These are phyloP conservation scores for Rhamnella rubrinervis DNA, from an alignment of 331 rosid species.

Conservation along the genomic window DNA sequence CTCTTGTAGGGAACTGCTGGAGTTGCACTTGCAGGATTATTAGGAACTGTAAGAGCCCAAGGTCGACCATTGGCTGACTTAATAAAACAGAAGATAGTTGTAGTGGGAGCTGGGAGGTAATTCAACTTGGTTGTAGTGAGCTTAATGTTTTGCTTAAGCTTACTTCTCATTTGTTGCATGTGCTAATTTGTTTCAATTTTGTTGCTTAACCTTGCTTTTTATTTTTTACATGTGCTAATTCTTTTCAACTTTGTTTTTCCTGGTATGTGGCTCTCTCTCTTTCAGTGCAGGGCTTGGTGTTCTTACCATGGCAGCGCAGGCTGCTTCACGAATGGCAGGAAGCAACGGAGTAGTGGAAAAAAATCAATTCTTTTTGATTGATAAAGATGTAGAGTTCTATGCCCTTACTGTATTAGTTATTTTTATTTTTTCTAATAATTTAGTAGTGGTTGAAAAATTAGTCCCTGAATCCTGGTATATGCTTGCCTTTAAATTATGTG, in stretches of 20 bases:
- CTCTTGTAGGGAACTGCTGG: constrained; percentile 92
- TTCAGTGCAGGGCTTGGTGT: constrained; percentile 99
- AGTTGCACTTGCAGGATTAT: constrained; percentile 97
- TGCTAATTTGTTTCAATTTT: constrained; percentile 18
- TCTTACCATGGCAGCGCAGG: constrained; percentile 75
- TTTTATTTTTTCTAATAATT: constrained; percentile 10
- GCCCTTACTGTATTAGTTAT: constrained; percentile 10
- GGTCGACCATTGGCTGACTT: constrained; percentile 84
- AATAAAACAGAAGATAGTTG: constrained; percentile 86
- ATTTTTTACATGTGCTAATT: constrained; percentile 27
- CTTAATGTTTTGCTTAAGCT: constrained; percentile 20
- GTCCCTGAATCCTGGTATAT: no score
- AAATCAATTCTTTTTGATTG: constrained; percentile 70
- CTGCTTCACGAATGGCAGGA: constrained; percentile 75
- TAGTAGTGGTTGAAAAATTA: no score
- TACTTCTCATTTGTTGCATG: constrained; percentile 18
- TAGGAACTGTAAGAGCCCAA: constrained; percentile 95
- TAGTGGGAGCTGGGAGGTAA: constrained; percentile 99
- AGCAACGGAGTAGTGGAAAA: constrained; percentile 55
- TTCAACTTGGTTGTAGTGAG: constrained; percentile 19
- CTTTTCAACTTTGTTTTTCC: constrained; percentile 25
- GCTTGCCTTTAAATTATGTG: background rate
- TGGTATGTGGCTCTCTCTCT: constrained; percentile 23
- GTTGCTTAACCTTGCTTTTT: constrained; percentile 14
- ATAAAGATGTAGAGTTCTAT: constrained; percentile 70